phyloP scores from a whole-genome alignment of 768 basidiomycete genomes.

The Mycena maculata region DNA sequence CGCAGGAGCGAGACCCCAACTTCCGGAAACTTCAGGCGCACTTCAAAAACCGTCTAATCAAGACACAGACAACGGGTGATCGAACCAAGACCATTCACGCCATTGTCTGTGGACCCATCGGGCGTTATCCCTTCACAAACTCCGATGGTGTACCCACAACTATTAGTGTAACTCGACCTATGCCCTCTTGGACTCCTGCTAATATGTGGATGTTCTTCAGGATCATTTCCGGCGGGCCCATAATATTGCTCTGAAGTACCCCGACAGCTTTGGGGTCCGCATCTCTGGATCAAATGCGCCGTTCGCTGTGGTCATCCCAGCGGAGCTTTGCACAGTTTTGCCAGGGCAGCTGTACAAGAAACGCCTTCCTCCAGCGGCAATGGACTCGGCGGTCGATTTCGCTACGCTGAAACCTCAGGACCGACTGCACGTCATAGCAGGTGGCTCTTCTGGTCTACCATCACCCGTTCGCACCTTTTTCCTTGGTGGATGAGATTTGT shows the following conservation, averaged over 20 bases:
- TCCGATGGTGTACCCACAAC: constrained; percentile 50
- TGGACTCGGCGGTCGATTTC: constrained; percentile 58
- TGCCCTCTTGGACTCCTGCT: not conserved
- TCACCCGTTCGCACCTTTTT: constrained; percentile 16
- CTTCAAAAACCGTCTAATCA: constrained; percentile 51
- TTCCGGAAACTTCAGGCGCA: constrained; percentile 50
- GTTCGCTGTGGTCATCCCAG: constrained; percentile 55
- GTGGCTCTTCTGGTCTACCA: constrained; percentile 31
- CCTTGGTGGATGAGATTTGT: no score
- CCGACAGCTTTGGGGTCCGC: constrained; percentile 53
- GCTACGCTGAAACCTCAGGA: constrained; percentile 58
- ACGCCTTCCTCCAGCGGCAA: constrained; percentile 52
- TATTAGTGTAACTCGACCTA: constrained; percentile 49
- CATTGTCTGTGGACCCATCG: constrained; percentile 50
- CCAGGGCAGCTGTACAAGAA: constrained; percentile 62
- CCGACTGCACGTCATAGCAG: constrained; percentile 53
- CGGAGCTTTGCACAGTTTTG: constrained; percentile 59
- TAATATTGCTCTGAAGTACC: constrained; percentile 46
- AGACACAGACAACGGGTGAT: constrained; percentile 39
- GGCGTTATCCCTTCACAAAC: constrained; percentile 53
- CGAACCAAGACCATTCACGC: constrained; percentile 50
- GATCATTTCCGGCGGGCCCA: constrained; percentile 53
- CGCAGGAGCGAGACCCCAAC: constrained; percentile 22
- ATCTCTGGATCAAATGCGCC: constrained; percentile 41
- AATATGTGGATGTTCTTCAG: constrained; percentile 42